phyloP scores from a whole-genome alignment of 2,329 filamentous ascomycete species.

The Aureobasidium melanogenum region DNA sequence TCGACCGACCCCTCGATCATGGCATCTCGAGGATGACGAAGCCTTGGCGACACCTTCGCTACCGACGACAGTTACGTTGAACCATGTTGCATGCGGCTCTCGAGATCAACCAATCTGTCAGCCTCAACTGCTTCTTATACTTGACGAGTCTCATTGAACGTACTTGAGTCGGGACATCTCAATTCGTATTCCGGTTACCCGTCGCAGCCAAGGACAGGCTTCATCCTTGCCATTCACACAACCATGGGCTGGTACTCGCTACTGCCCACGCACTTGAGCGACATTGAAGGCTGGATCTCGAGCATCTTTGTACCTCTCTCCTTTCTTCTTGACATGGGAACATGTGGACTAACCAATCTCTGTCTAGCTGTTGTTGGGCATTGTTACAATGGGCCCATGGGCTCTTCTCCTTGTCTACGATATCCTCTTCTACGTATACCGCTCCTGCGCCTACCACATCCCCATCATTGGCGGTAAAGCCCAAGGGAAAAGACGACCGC shows the following conservation, averaged over 20 bases:
- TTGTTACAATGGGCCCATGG: slow-evolving; percentile 56
- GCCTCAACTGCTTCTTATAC: not conserved
- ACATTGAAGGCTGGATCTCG: slow-evolving; percentile 54
- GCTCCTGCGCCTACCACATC: slow-evolving; percentile 49
- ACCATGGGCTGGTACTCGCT: slow-evolving; percentile 58
- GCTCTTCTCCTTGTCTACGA: slow-evolving; percentile 54
- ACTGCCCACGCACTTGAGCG: slow-evolving; percentile 48
- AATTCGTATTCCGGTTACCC: not conserved
- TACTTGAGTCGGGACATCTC: not conserved
- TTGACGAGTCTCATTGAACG: not conserved
- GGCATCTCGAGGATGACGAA: slow-evolving; percentile 7
- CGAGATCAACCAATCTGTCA: not conserved
- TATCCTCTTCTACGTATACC: slow-evolving; percentile 51
- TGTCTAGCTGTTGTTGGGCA: slow-evolving; percentile 50
- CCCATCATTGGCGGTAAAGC: slow-evolving; percentile 54
- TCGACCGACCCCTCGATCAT: not conserved
- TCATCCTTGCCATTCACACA: not conserved
- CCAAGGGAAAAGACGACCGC: slow-evolving; percentile 49
- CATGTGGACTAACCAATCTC: not conserved
- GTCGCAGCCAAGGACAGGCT: not conserved
- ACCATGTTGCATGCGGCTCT: not conserved
- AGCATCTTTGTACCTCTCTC: slow-evolving; percentile 48
- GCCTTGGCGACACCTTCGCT: not conserved
- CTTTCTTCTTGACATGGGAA: not conserved
- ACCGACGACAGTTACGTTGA: not conserved